Evolutionary conservation across 805 yeast species (phyloP), one percentile per base, ranked within the genome.

Genomic region (Saccharomyces jurei): DNA sequence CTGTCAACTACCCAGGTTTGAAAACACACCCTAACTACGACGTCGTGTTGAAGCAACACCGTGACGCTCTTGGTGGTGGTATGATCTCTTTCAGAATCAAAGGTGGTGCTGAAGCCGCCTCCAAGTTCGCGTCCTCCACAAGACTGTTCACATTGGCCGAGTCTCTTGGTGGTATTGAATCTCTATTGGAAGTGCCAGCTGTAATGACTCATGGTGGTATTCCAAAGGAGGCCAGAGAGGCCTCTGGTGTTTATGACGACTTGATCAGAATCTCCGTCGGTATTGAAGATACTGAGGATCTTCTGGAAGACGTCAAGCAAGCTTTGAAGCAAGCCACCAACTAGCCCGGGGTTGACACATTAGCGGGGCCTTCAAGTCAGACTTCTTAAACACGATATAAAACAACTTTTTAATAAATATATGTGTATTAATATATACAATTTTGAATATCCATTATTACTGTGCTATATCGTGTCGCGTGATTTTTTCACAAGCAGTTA

Each of bases 121-220:
- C 87, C 55, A 77, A 76, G 61, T 87, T 89, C 78, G 81, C 91
- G 56, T 81, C 86, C 49, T 66, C 82, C 49, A 87, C 95, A 58
- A 81, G 84, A 74, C 68, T 87, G 57, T 89, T 89, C 78, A 84
- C 94, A 22, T 77, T 89, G 66, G 96, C 96, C 54, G 96, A 89
- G 75, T 87, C 96, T 22, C 79, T 89, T 58, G 96, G 96, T 61
- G 96, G 96, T 62, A 84, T 89, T 59, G 96, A 89, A 75, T 84
- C 91, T 8, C 77, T 88, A 65, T 74, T 87, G 60, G 96, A 89
- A 73, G 91, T 89, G 50, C 96, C 96, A 46, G 94, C 96, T 49
- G 81, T 83, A 55, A 88, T 88, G 96, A 88, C 96, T 63, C 96
- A 88, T 65, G 94, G 92, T 54, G 96, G 96, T 68, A 88, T 88